These are phyloP conservation scores for Populus euphratica DNA, from an alignment of 345 rosid genomes.

Conservation along the genomic window DNA sequence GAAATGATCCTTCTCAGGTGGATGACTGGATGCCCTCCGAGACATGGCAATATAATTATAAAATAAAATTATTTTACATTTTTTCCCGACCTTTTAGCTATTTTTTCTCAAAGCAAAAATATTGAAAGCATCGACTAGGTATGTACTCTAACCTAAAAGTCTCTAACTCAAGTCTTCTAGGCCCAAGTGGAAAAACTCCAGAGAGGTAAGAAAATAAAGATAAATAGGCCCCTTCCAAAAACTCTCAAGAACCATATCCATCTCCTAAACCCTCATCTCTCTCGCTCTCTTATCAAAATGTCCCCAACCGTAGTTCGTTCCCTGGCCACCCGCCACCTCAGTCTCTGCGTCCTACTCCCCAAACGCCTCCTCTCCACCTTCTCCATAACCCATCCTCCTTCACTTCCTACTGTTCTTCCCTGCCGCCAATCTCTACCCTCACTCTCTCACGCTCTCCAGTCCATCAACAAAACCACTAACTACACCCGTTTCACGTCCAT, in stretches of 20 bases:
- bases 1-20: no score
- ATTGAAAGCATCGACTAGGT: no score
- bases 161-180: background rate
- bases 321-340: conserved; percentile 44
- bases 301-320: conserved; percentile 55
- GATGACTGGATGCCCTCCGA: no score
- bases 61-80: no score
- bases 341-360: conserved; percentile 24
- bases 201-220: background rate
- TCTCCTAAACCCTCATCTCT: background rate
- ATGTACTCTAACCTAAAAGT: background rate
- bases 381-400: background rate
- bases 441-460: conserved; percentile 22
- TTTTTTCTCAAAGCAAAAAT: no score
- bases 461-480: conserved; percentile 6
- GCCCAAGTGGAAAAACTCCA: background rate
- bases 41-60: no score
- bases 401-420: conserved; percentile 27
- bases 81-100: no score
- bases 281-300: conserved; percentile 20
- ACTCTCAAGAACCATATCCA: background rate
- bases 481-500: conserved; percentile 46
- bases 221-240: background rate
- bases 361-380: conserved; percentile 41
- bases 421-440: conserved; percentile 42